Evolutionary conservation across 2,329 filamentous ascomycete genomes (phyloP).

Genomic region (Hymenoscyphus fraxineus): DNA sequence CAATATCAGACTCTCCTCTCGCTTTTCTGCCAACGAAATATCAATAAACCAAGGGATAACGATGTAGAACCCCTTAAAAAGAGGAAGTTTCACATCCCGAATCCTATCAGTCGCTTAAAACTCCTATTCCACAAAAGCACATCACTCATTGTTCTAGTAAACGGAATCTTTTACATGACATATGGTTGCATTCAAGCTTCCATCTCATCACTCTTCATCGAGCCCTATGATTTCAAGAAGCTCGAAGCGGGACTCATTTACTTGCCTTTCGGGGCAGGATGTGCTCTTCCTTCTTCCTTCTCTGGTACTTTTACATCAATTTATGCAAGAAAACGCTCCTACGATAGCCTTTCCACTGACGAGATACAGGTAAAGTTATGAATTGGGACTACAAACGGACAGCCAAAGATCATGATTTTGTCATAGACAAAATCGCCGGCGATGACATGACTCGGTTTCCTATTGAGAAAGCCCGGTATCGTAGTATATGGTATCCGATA

Average conservation of each 20-base stretch:
- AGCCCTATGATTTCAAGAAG: constrained; percentile 42
- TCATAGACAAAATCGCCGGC: background rate
- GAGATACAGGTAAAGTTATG: constrained; percentile 4
- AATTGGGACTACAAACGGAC: constrained; percentile 10
- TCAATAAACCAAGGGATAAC: background rate
- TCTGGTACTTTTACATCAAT: background rate
- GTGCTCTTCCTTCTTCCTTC: constrained; percentile 5
- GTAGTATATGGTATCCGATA: constrained; percentile 10
- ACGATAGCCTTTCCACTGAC: too few species aligned
- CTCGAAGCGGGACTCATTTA: constrained; percentile 27
- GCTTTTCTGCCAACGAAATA: background rate
- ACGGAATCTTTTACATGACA: constrained; percentile 39
- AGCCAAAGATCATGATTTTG: constrained; percentile 4
- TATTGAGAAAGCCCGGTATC: constrained; percentile 13
- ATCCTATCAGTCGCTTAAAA: constrained; percentile 37
- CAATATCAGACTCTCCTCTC: constrained; percentile 3
- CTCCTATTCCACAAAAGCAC: constrained; percentile 39
- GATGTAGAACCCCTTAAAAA: background rate
- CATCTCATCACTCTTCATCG: constrained; percentile 43
- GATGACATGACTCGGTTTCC: constrained; percentile 16
- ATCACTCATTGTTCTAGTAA: constrained; percentile 37
- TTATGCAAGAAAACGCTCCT: background rate
- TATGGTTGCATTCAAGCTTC: constrained; percentile 43
- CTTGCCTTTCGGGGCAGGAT: constrained; percentile 20
- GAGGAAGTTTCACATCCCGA: constrained; percentile 29